Conservation (phyloP, 495 filamentous ascomycete species). For the Rostrohypoxylon terebratum region DNA sequence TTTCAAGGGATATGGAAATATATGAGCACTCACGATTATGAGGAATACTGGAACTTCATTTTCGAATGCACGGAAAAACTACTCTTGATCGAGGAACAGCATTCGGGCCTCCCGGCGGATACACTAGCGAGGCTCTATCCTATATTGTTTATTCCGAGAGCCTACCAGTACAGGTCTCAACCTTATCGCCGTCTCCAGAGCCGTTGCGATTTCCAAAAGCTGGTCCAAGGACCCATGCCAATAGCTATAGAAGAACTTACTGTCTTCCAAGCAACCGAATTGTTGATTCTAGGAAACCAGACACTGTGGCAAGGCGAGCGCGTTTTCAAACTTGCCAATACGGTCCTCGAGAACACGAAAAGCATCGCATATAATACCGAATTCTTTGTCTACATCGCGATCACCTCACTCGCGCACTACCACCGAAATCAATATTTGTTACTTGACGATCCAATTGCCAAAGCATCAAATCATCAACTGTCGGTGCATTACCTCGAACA, state of each 20-base stretch:
- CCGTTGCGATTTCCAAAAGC: conserved; percentile 42
- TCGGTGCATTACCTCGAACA: conserved; percentile 46
- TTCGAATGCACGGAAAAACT: conserved; percentile 50
- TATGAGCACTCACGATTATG: conserved; percentile 48
- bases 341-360: conserved; percentile 47
- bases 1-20: conserved; percentile 49
- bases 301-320: conserved; percentile 44
- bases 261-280: conserved; percentile 46
- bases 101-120: conserved; percentile 45
- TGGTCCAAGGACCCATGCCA: conserved; percentile 44
- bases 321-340: conserved; percentile 46
- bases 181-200: conserved; percentile 48
- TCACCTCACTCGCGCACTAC: conserved; percentile 47
- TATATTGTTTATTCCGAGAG: conserved; percentile 48
- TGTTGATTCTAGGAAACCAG: conserved; percentile 45
- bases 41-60: conserved; percentile 49
- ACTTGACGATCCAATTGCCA: conserved; percentile 24
- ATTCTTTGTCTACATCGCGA: conserved; percentile 48
- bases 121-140: conserved; percentile 48
- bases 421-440: conserved; percentile 41
- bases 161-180: conserved; percentile 44
- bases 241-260: conserved; percentile 46
- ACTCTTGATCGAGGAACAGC: conserved; percentile 44
- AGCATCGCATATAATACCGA: conserved; percentile 46
- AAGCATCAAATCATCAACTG: conserved; percentile 35